Conservation (phyloP, 2,329 filamentous ascomycete genomes). For the Apiospora kogelbergensis region DNA sequence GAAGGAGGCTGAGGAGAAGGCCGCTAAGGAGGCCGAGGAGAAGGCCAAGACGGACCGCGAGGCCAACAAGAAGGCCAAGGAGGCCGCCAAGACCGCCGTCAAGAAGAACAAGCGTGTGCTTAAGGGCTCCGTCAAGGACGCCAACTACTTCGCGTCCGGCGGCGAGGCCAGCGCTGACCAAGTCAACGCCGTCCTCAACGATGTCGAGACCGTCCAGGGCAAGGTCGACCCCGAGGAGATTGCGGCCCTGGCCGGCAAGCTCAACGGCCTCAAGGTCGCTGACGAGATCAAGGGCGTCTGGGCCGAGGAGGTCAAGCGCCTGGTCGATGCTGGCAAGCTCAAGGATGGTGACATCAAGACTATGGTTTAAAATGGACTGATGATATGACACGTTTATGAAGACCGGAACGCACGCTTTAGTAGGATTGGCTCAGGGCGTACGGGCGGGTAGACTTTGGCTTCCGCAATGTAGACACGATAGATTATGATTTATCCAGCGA, state of each 20-base stretch:
- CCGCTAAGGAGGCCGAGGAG: slow-evolving; percentile 81
- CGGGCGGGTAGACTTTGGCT: slow-evolving; percentile 2
- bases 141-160: slow-evolving; percentile 81
- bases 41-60: slow-evolving; percentile 83
- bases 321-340: slow-evolving; percentile 80
- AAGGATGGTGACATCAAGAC: slow-evolving; percentile 80
- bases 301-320: slow-evolving; percentile 72
- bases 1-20: slow-evolving; percentile 80
- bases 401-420: background rate
- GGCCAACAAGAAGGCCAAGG: slow-evolving; percentile 91
- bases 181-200: slow-evolving; percentile 80
- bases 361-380: slow-evolving; percentile 33
- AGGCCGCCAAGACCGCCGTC: slow-evolving; percentile 95
- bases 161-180: slow-evolving; percentile 72
- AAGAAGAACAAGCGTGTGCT: slow-evolving; percentile 99
- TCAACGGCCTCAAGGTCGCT: slow-evolving; percentile 75
- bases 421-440: background rate
- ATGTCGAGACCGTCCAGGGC: slow-evolving; percentile 82
- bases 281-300: slow-evolving; percentile 86
- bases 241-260: slow-evolving; percentile 76
- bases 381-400: background rate
- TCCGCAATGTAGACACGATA: background rate
- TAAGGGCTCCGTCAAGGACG: slow-evolving; percentile 91
- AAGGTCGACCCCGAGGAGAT: slow-evolving; percentile 93
- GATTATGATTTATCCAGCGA: background rate